Evolutionary conservation across 208 protist species (phyloP).

Genomic region (Acanthamoeba triangularis): DNA sequence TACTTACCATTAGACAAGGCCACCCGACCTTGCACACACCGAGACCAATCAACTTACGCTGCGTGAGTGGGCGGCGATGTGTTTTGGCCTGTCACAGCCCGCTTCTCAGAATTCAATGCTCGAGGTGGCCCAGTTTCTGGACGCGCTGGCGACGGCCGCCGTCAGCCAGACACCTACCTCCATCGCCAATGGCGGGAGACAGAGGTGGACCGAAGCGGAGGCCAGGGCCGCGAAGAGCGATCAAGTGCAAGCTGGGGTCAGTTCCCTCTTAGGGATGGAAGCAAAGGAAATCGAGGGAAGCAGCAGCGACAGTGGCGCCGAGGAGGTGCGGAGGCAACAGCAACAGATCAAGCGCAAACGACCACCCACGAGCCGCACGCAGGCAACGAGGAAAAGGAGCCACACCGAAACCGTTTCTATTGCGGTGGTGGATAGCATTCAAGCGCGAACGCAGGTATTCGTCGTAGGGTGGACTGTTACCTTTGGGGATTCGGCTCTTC

Average conservation of each 20-base stretch:
- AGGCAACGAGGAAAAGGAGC: too few relatives aligned
- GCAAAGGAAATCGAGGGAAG: neutral
- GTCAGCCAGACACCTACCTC: neutral
- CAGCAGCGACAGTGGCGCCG: neutral
- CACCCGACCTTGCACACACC: neutral
- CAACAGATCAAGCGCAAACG: neutral
- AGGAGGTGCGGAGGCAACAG: neutral
- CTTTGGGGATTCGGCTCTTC: too few relatives aligned
- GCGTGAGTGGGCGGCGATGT: neutral
- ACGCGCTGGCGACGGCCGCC: neutral
- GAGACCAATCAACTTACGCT: neutral
- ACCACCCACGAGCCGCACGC: too few relatives aligned
- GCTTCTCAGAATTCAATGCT: neutral
- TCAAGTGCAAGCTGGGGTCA: neutral
- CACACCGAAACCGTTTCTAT: too few relatives aligned
- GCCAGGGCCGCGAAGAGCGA: neutral
- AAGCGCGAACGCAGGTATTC: too few relatives aligned
- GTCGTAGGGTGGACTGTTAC: too few relatives aligned
- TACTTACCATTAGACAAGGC: neutral
- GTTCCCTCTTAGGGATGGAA: neutral
- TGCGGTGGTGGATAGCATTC: too few relatives aligned
- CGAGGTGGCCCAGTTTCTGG: conserved; percentile 20
- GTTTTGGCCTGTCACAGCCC: neutral
- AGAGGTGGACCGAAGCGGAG: too few relatives aligned
- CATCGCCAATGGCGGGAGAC: too few relatives aligned